Evolutionary conservation across 176 grass and related monocot genomes (phyloP).

Genomic region (Miscanthus lutarioriparius): DNA sequence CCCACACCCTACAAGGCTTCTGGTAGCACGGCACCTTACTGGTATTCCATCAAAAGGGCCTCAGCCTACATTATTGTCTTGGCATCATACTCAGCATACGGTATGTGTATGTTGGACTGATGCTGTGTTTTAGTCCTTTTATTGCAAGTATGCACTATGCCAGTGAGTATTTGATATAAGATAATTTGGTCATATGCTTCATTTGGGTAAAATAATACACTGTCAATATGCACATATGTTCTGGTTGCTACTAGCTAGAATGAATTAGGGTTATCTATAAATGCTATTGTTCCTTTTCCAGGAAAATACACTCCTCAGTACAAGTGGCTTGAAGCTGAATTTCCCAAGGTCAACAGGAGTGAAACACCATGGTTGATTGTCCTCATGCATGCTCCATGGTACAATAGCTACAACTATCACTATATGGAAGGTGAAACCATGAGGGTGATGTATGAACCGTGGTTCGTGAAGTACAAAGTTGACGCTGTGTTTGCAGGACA

Average conservation of each 20-base stretch:
- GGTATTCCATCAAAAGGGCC: conserved; percentile 92
- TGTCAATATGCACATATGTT: not conserved
- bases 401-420: conserved; percentile 96
- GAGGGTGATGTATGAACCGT: conserved; percentile 86
- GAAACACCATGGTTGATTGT: conserved; percentile 94
- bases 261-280: not conserved
- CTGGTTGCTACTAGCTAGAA: not conserved
- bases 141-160: not conserved
- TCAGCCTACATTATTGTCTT: conserved; percentile 83
- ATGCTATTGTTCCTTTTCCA: conserved; percentile 22
- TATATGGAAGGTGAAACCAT: conserved; percentile 97
- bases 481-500: conserved; percentile 84
- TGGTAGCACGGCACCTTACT: conserved; percentile 70
- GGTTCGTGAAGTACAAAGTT: conserved; percentile 93
- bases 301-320: conserved; percentile 90
- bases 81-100: conserved; percentile 86
- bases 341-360: conserved; percentile 84
- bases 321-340: conserved; percentile 81
- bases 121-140: not conserved
- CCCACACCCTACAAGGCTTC: conserved; percentile 73
- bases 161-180: not conserved
- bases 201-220: not conserved
- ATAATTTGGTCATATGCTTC: not conserved
- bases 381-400: conserved; percentile 93
- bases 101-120: conserved; percentile 38